Evolutionary conservation across 2,329 filamentous ascomycete species (phyloP).

Genomic region (Alternaria panax): DNA sequence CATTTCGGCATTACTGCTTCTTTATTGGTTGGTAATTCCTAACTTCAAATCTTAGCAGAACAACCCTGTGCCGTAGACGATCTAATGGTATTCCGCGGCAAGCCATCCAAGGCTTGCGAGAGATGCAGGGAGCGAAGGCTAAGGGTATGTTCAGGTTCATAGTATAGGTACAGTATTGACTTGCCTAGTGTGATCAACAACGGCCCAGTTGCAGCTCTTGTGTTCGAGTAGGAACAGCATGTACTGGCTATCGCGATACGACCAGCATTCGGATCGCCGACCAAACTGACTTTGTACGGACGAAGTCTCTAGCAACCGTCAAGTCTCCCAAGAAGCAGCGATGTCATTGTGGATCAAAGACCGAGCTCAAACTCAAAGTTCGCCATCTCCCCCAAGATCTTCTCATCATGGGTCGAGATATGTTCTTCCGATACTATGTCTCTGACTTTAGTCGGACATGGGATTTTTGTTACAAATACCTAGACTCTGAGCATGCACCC

Average conservation of each 20-base stretch:
- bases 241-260: conserved; percentile 38
- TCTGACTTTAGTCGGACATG: conserved; percentile 34
- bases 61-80: neutral
- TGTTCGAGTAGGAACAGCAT: conserved; percentile 23
- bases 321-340: neutral
- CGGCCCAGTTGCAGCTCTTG: conserved; percentile 33
- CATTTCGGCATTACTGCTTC: neutral
- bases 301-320: conserved; percentile 17
- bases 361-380: conserved; percentile 12
- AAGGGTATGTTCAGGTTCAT: conserved; percentile 10
- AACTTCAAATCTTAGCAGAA: neutral
- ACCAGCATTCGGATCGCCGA: conserved; percentile 31
- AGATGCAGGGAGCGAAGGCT: conserved; percentile 29
- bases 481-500: conserved; percentile 18
- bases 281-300: conserved; percentile 30
- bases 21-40: neutral
- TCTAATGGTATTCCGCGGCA: conserved; percentile 27
- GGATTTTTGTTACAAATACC: conserved; percentile 32
- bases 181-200: conserved; percentile 35
- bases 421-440: conserved; percentile 39
- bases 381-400: conserved; percentile 27
- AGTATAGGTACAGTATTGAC: neutral
- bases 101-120: conserved; percentile 29
- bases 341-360: neutral
- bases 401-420: conserved; percentile 24